Evolutionary conservation across 805 yeast genomes (phyloP).

Genomic region (Candida manassasensis): DNA sequence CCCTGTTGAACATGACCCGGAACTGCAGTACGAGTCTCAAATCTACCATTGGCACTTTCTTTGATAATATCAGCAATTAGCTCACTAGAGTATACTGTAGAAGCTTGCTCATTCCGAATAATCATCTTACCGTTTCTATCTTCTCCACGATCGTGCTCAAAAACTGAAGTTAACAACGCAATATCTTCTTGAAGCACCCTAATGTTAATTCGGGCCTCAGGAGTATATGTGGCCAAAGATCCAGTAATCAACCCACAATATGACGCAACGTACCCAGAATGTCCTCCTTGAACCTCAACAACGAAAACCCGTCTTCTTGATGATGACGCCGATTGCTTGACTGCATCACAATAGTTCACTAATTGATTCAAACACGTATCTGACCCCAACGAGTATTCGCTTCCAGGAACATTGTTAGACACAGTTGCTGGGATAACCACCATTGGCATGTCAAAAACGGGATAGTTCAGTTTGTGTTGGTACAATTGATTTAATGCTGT

Average conservation of each 20-base stretch:
- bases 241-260: conserved; percentile 66
- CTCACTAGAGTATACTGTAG: conserved; percentile 62
- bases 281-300: conserved; percentile 83
- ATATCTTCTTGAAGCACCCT: conserved; percentile 63
- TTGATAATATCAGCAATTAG: conserved; percentile 66
- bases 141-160: conserved; percentile 59
- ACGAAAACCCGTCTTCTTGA: conserved; percentile 75
- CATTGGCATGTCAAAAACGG: conserved; percentile 74
- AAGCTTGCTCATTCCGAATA: conserved; percentile 62
- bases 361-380: conserved; percentile 72
- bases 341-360: conserved; percentile 71
- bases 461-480: conserved; percentile 54
- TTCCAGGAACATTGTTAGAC: conserved; percentile 78
- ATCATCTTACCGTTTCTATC: conserved; percentile 66
- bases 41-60: conserved; percentile 58
- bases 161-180: conserved; percentile 52
- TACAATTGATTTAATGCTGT: conserved; percentile 66
- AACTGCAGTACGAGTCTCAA: conserved; percentile 73
- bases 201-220: conserved; percentile 63
- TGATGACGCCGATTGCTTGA: conserved; percentile 74
- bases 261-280: conserved; percentile 75
- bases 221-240: conserved; percentile 70
- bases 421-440: conserved; percentile 75
- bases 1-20: conserved; percentile 92
- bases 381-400: conserved; percentile 71